Conservation (phyloP, 2,329 filamentous ascomycete species). For the Pyrenophora graminea region DNA sequence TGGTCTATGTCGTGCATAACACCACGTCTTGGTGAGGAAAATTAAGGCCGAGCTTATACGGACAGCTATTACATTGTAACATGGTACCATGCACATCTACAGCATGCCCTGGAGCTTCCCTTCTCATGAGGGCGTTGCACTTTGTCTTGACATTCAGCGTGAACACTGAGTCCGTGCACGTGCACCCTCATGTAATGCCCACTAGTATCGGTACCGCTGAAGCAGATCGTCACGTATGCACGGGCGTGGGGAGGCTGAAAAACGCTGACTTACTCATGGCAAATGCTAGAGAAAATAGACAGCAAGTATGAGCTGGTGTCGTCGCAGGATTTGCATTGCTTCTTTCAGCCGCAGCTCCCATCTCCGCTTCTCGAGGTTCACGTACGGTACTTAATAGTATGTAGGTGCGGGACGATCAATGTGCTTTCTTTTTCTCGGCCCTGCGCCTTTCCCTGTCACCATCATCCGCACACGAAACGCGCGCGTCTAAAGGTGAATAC, state of each 20-base stretch:
- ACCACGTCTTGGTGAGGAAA: too few species aligned
- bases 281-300: not conserved
- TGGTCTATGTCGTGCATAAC: conserved; percentile 21
- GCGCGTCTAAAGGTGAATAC: not conserved
- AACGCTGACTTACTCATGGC: not conserved
- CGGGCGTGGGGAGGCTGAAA: conserved; percentile 3
- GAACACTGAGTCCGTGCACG: conserved; percentile 17
- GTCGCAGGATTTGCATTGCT: too few species aligned
- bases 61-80: too few species aligned
- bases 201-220: not conserved
- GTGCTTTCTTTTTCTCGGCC: conserved; percentile 2
- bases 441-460: not conserved
- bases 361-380: not conserved
- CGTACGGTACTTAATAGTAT: not conserved
- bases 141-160: conserved; percentile 10
- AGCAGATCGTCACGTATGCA: not conserved
- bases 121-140: not conserved
- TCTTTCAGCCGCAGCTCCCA: too few species aligned
- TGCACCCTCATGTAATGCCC: conserved; percentile 8
- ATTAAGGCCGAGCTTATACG: too few species aligned
- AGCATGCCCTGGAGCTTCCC: too few species aligned
- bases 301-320: too few species aligned
- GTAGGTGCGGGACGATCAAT: conserved; percentile 1
- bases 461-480: not conserved
- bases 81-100: too few species aligned